A percentile compares a stretch with the other conserved stretches of the same genome.
phyloP scores from a whole-genome alignment of 1,284 basidiomycete genomes.

The Coriolopsis trogii region DNA sequence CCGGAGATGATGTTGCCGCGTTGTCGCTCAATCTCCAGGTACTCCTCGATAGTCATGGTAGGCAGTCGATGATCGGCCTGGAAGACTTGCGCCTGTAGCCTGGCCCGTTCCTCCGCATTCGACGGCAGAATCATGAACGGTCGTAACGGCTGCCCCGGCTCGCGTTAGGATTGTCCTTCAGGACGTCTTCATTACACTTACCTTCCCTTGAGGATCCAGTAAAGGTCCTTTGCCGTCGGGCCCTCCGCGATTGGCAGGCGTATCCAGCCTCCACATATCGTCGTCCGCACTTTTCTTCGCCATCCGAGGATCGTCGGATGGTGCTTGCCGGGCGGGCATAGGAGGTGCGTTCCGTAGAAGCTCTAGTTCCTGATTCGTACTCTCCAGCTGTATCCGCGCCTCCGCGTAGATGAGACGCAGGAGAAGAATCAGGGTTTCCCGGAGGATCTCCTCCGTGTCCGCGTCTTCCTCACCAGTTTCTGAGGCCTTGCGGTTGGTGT shows the following conservation, averaged over 20 bases:
- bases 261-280: slow-evolving; percentile 81
- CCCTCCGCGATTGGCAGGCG: slow-evolving; percentile 37
- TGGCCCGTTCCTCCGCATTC: slow-evolving; percentile 63
- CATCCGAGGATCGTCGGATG: slow-evolving; percentile 39
- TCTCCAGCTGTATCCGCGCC: slow-evolving; percentile 69
- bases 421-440: slow-evolving; percentile 70
- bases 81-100: slow-evolving; percentile 83
- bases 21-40: slow-evolving; percentile 83
- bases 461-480: slow-evolving; percentile 58
- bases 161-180: background rate
- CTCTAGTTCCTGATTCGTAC: slow-evolving; percentile 74
- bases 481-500: slow-evolving; percentile 31
- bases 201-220: slow-evolving; percentile 77
- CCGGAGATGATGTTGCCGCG: slow-evolving; percentile 88
- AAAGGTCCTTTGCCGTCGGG: slow-evolving; percentile 64
- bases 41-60: slow-evolving; percentile 97
- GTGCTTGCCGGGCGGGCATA: slow-evolving; percentile 33
- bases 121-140: slow-evolving; percentile 93
- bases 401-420: slow-evolving; percentile 77
- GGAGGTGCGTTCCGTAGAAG: slow-evolving; percentile 66
- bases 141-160: slow-evolving; percentile 61
- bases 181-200: slow-evolving; percentile 34
- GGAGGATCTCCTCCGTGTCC: slow-evolving; percentile 64
- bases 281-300: slow-evolving; percentile 47
- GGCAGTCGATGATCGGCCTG: slow-evolving; percentile 86